phyloP scores from a whole-genome alignment of 1,284 basidiomycete species.

The Melampsora americana region DNA sequence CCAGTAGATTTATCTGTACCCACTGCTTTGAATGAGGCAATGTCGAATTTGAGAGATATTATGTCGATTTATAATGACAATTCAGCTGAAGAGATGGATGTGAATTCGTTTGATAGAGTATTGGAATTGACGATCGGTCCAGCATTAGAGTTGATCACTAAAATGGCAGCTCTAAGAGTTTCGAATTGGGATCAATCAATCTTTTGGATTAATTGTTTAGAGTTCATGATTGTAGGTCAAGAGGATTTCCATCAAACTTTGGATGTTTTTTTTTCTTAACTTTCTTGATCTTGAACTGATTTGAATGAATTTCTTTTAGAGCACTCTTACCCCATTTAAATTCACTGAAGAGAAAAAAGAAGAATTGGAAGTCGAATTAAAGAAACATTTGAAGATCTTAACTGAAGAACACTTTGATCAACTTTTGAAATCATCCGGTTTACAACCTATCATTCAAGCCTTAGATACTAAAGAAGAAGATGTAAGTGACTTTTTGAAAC shows the following conservation, averaged over 20 bases:
- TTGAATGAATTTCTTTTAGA: not conserved
- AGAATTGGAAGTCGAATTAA: slow-evolving; percentile 4
- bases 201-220: slow-evolving; percentile 40
- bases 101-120: slow-evolving; percentile 27
- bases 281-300: not conserved
- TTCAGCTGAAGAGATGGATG: slow-evolving; percentile 62
- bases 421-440: slow-evolving; percentile 70
- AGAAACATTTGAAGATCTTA: slow-evolving; percentile 24
- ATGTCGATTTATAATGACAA: slow-evolving; percentile 82
- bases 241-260: not conserved
- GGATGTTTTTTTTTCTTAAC: not conserved
- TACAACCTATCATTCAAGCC: slow-evolving; percentile 65
- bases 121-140: slow-evolving; percentile 33
- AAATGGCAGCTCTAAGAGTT: slow-evolving; percentile 11
- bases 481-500: slow-evolving; percentile 60
- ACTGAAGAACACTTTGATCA: slow-evolving; percentile 63
- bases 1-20: slow-evolving; percentile 75
- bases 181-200: slow-evolving; percentile 30
- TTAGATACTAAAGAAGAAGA: slow-evolving; percentile 61
- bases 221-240: slow-evolving; percentile 31
- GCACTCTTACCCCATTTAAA: slow-evolving; percentile 5
- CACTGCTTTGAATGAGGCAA: slow-evolving; percentile 71
- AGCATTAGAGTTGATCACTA: slow-evolving; percentile 14
- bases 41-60: slow-evolving; percentile 77
- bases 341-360: slow-evolving; percentile 1